Percentiles rank a stretch among this genome's conserved stretches.
Evolutionary conservation across 2,329 filamentous ascomycete species (phyloP).

Genomic region (Epicoccum sorghinum): DNA sequence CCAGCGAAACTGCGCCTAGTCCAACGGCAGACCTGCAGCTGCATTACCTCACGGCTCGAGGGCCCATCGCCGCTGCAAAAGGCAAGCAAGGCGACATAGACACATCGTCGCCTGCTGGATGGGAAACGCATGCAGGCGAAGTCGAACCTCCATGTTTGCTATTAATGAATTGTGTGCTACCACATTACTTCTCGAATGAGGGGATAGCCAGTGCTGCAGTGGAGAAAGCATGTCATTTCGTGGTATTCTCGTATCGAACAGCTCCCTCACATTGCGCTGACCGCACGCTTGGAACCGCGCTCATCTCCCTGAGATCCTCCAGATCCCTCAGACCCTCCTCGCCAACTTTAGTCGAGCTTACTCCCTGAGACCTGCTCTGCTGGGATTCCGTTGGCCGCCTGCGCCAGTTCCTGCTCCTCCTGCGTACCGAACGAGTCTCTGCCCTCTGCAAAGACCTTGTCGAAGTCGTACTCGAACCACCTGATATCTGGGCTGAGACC

Average conservation of each 20-base stretch:
- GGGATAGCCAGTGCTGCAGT: conserved; percentile 3
- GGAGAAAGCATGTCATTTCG: conserved; percentile 14
- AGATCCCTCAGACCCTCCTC: not conserved
- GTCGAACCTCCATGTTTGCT: not conserved
- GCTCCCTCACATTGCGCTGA: conserved; percentile 16
- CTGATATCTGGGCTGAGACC: conserved; percentile 60
- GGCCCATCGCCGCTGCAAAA: not conserved
- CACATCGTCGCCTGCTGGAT: not conserved
- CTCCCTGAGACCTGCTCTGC: conserved; percentile 18
- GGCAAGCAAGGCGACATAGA: conserved; percentile 9
- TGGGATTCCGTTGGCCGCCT: conserved; percentile 48
- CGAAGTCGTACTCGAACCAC: conserved; percentile 63
- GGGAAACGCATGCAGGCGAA: conserved; percentile 12
- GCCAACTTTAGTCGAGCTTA: not conserved
- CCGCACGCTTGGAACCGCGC: conserved; percentile 5
- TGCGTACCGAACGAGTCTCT: conserved; percentile 54
- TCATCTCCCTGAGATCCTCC: conserved; percentile 3
- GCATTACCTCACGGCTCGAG: not conserved
- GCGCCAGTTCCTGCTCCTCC: conserved; percentile 27
- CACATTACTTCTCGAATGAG: conserved; percentile 10
- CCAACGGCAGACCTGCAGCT: conserved; percentile 8
- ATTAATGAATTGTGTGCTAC: conserved; percentile 9
- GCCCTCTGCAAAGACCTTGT: conserved; percentile 59
- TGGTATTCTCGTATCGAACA: conserved; percentile 9
- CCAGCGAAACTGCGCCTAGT: conserved; percentile 9